phyloP scores from a whole-genome alignment of 75 land plant genomes.

The Sequoia sempervirens region DNA sequence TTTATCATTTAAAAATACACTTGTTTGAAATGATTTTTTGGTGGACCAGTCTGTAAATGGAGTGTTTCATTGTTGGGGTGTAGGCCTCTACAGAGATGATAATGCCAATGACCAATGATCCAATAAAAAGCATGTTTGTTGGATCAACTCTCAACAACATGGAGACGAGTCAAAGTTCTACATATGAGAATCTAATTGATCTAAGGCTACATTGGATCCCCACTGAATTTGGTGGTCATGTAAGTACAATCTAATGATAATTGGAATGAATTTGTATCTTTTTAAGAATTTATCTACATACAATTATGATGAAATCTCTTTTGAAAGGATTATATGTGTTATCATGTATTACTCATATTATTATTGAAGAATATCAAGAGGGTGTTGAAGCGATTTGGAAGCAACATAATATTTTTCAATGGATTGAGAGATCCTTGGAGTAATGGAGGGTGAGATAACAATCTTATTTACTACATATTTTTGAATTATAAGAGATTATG shows the following conservation, averaged over 20 bases:
- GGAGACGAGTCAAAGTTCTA: not conserved
- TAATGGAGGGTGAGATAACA: slow-evolving; percentile 3
- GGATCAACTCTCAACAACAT: slow-evolving; percentile 13
- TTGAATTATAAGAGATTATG: no score
- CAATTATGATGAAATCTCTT: no score
- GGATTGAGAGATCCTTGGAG: slow-evolving; percentile 25
- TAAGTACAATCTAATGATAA: not conserved
- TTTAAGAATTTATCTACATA: no score
- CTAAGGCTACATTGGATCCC: slow-evolving; percentile 39
- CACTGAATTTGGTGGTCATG: slow-evolving; percentile 37
- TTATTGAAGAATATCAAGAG: not conserved
- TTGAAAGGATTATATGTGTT: not conserved
- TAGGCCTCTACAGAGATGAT: slow-evolving; percentile 48
- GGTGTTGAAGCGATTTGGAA: slow-evolving; percentile 7
- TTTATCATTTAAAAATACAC: not conserved
- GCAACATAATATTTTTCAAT: slow-evolving; percentile 14
- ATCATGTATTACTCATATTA: not conserved
- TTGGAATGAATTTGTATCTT: no score
- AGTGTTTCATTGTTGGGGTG: not conserved
- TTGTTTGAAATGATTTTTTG: not conserved
- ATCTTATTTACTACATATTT: not conserved
- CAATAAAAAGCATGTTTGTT: slow-evolving; percentile 26
- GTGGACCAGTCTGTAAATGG: not conserved
- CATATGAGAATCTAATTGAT: slow-evolving; percentile 9
- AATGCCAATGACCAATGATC: slow-evolving; percentile 35